Evolutionary conservation across 306 rosid species (phyloP).

Genomic region (Ormosia semicastrata): DNA sequence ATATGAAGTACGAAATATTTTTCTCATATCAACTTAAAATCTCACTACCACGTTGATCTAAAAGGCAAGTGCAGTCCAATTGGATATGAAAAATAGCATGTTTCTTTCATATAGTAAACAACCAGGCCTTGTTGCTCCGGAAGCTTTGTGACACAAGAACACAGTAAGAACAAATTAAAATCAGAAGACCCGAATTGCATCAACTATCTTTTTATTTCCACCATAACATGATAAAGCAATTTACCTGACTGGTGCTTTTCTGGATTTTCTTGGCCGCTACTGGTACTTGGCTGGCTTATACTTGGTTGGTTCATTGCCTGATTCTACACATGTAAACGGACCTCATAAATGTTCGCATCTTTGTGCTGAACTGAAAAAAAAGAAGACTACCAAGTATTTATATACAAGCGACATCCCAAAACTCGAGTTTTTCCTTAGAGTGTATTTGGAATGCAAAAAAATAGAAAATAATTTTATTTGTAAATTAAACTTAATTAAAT

Average conservation of each 20-base stretch:
- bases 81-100: background rate
- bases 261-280: constrained; percentile 48
- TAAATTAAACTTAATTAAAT: too few relatives aligned
- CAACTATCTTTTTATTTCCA: background rate
- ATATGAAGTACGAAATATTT: background rate
- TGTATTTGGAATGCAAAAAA: too few relatives aligned
- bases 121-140: background rate
- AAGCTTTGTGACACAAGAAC: background rate
- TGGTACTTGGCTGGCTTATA: constrained; percentile 41
- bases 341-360: too few relatives aligned
- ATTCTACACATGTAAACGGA: too few relatives aligned
- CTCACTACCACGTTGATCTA: background rate
- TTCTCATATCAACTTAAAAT: background rate
- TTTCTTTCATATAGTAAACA: background rate
- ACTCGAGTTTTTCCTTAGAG: too few relatives aligned
- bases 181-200: background rate
- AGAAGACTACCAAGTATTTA: too few relatives aligned
- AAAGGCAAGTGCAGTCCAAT: background rate
- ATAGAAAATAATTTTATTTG: too few relatives aligned
- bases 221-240: background rate
- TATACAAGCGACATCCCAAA: too few relatives aligned
- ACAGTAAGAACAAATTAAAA: background rate
- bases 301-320: constrained; percentile 50
- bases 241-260: constrained; percentile 56
- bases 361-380: too few relatives aligned